These are phyloP conservation scores for Hypomontagnella monticulosa DNA, from an alignment of 495 filamentous ascomycete genomes.

Conservation along the genomic window DNA sequence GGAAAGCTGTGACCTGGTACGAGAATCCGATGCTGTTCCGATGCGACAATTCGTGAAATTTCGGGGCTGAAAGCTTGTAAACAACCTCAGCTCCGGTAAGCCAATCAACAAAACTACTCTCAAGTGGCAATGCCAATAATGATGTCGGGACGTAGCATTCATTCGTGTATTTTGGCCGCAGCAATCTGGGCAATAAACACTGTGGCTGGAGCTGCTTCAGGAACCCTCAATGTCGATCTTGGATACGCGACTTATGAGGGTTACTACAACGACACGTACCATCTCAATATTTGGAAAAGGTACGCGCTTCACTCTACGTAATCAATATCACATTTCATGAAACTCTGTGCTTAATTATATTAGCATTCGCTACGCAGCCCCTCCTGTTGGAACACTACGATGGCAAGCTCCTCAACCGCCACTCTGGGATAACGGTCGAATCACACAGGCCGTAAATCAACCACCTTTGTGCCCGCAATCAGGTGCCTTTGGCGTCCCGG, in stretches of 20 bases:
- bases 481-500: slow-evolving; percentile 37
- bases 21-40: too few relatives aligned
- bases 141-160: slow-evolving; percentile 19
- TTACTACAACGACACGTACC: slow-evolving; percentile 43
- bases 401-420: slow-evolving; percentile 49
- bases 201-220: not conserved
- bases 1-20: too few relatives aligned
- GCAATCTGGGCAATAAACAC: not conserved
- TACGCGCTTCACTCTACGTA: slow-evolving; percentile 21
- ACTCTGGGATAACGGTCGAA: slow-evolving; percentile 5
- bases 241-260: slow-evolving; percentile 56
- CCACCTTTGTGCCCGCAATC: slow-evolving; percentile 49
- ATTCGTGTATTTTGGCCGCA: slow-evolving; percentile 18
- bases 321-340: not conserved
- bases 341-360: slow-evolving; percentile 12
- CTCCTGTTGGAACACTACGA: slow-evolving; percentile 44
- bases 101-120: slow-evolving; percentile 10
- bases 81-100: slow-evolving; percentile 20
- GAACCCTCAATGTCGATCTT: slow-evolving; percentile 45
- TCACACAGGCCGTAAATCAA: slow-evolving; percentile 41
- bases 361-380: slow-evolving; percentile 50
- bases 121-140: slow-evolving; percentile 18
- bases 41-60: not conserved
- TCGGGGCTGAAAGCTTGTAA: not conserved
- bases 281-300: slow-evolving; percentile 55